phyloP scores from a whole-genome alignment of 148 eudicot species.

The Persicaria tinctoria region DNA sequence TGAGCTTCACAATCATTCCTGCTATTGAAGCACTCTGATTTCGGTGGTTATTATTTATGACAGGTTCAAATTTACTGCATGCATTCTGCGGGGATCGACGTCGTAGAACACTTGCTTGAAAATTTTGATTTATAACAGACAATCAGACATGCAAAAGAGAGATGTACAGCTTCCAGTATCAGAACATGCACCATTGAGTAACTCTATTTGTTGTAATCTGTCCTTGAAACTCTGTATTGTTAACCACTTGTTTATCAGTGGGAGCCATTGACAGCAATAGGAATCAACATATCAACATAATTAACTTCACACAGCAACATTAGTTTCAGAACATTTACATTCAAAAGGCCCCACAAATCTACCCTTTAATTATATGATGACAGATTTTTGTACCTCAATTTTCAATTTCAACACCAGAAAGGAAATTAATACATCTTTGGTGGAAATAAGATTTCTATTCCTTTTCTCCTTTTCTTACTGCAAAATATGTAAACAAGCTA shows the following conservation, averaged over 20 bases:
- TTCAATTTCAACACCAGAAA: background rate
- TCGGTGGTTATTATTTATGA: background rate
- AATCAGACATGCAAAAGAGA: too few species aligned
- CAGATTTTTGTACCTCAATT: background rate
- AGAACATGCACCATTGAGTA: background rate
- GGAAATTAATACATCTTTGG: background rate
- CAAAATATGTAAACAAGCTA: background rate
- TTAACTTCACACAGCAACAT: background rate
- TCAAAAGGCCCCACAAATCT: background rate
- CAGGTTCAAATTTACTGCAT: conserved; percentile 9
- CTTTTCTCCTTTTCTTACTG: background rate
- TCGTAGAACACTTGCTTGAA: conserved; percentile 7
- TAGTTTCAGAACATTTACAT: background rate
- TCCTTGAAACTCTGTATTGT: background rate
- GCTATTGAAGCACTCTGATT: background rate
- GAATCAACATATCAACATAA: background rate
- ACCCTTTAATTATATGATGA: background rate
- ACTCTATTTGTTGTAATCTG: background rate
- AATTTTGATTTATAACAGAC: conserved; percentile 6
- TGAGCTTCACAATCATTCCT: background rate
- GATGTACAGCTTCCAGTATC: background rate
- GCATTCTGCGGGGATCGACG: conserved; percentile 8
- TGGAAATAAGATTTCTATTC: background rate
- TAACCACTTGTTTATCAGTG: background rate
- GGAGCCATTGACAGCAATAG: background rate